Evolutionary conservation across 2,329 filamentous ascomycete species (phyloP), one percentile per base, ranked within the genome.

Genomic region (Torrubiellomyces zombiae): DNA sequence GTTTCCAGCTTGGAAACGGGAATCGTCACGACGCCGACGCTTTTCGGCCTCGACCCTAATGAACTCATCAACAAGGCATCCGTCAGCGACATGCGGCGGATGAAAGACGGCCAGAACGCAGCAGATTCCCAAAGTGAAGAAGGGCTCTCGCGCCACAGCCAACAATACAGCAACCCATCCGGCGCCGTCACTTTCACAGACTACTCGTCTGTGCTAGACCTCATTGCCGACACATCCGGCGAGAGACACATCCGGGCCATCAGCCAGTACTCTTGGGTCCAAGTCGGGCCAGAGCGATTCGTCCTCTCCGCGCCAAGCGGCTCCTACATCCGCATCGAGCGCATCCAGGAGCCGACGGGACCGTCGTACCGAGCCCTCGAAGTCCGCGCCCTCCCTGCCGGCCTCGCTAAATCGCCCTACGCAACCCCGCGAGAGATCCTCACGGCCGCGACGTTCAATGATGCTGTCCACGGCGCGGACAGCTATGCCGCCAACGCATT

Each of bases 161-260:
- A 36, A 8, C 28, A 20, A 11, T 23, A 26, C 28, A 22, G 28
- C 1, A 13, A 32, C 4, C 28, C 27, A 11, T 7, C 30, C 7
- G 27, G 24, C 4, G 63, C 60, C 12, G 55, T 94, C 16, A 76
- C 69, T 1, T 92, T 95, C 41, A 86, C 80, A 6, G 81, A 93
- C 38, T 98, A 95, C 47, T 77, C 79, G 29, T 86, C 77, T 3
- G 73, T 98, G n/a, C 75, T 83, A 35, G 89, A 95, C 40, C 64
- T 98, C 9, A 75, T 98, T 18, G 65, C 75, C 21, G 86, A 95
- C 45, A 75, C 73, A 1, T 76, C 73, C 3, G 70, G 68, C 15
- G 86, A 95, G 40, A 61, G 62, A 21, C 75, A 85, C 41, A 83
- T 95, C 32, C 71, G 81, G 21, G 57, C 64, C 10, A 57, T 91